Evolutionary conservation across 106 monocot species (phyloP), one percentile per base, ranked within the genome.

Genomic region (Narthecium ossifragum): DNA sequence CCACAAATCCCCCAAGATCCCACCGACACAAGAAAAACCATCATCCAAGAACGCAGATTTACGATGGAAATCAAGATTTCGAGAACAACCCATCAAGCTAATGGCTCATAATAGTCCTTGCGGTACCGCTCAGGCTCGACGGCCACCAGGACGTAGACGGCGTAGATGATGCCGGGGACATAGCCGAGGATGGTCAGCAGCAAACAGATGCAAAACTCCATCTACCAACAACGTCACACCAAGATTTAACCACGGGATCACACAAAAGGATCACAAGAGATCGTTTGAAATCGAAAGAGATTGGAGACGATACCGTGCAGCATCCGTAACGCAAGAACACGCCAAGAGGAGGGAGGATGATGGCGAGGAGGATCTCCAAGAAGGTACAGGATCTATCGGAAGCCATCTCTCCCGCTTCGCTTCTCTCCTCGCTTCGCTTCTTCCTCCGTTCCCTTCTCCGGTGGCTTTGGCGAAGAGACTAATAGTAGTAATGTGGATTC

Each of bases 141-240:
- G 40, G 72, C 66, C 31, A 71, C 66, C 40, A 81, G 61, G 2
- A 68, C 75, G 40, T 81, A 81, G 45, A 81, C 29, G 31, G 81
- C 81, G 53, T 81, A 76, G 61, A 81, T 52, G 50, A 81, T 72
- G 28, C 71, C 75, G 2, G 81, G 81, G 15, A 75, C 30, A 49
- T 81, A 81, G 9, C 81, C 81, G 10, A 76, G 66, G 30, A 81
- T 75, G 17, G 81, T 81, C 9, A 81, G 68, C 26, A 81, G 39
- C 12, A 81, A 43, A 56, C 67, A 72, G 71, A 81, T 75, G 67
- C 71, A 76, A 51, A 81, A 81, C 62, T 76, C 81, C 53, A 71
- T 2, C 81, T 81, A 64, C 2, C 26, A n/a, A 33, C 17, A 9
- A 0, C 8, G 26, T 14, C 26, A 52, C 26, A n/a, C n/a, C 43